These are phyloP conservation scores for Coleophoma crateriformis DNA, from an alignment of 2,329 filamentous ascomycete species.

Conservation along the genomic window DNA sequence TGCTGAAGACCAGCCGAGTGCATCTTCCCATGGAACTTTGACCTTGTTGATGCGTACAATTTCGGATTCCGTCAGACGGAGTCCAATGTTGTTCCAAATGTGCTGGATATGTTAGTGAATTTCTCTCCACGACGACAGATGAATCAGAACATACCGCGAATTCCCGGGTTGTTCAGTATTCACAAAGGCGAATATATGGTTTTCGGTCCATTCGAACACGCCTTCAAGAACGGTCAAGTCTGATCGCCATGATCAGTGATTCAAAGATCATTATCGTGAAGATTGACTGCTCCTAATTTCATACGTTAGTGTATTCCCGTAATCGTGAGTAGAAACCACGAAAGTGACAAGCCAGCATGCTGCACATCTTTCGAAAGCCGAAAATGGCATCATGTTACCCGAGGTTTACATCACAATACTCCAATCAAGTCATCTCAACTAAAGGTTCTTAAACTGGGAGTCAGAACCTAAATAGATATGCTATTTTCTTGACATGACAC, in stretches of 20 bases:
- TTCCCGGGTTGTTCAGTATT: conserved; percentile 48
- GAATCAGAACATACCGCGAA: conserved; percentile 30
- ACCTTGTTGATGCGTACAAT: conserved; percentile 55
- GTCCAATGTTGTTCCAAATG: conserved; percentile 60
- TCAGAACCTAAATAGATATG: too few species aligned
- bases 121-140: too few species aligned
- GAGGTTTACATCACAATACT: too few species aligned
- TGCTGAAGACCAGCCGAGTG: conserved; percentile 50
- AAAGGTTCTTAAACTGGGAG: too few species aligned
- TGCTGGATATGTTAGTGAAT: conserved; percentile 25
- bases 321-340: not conserved
- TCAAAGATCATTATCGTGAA: conserved; percentile 54
- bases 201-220: conserved; percentile 47
- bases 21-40: conserved; percentile 51
- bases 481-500: too few species aligned
- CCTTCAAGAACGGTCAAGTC: conserved; percentile 63
- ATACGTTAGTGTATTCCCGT: not conserved
- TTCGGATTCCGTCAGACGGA: conserved; percentile 59
- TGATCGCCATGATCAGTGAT: conserved; percentile 48
- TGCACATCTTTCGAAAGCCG: too few species aligned
- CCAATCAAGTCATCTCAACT: too few species aligned
- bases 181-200: conserved; percentile 59
- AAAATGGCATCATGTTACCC: too few species aligned
- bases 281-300: conserved; percentile 51
- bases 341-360: conserved; percentile 1